Base-by-base conservation (phyloP, 805 yeast species). In the Metschnikowia anglica region DNA sequence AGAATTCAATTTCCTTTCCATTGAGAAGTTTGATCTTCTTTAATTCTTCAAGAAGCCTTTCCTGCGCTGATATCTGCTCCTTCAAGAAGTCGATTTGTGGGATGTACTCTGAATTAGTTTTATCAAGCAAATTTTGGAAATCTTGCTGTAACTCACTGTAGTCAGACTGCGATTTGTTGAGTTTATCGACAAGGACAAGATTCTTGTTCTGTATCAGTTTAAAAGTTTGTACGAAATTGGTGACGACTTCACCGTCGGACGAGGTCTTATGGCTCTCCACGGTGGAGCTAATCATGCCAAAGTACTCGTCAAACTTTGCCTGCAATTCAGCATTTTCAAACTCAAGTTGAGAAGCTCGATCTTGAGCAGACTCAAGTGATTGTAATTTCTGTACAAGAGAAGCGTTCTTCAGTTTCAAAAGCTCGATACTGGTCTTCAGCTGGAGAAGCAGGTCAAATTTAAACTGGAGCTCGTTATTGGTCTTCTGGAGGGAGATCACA, bases 1-100 rank as follows among this genome's bases (percentile, higher is more conserved):
- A 62, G 44, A 80, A 71, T 41, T 72, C 77, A 21, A 81, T 73
- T 54, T 85, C 90, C 47, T 77, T 79, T 18, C 65, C 54, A n/a
- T 81, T 74, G 32, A 83, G 62, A 2, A 65, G 54, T 39, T 71
- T 71, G 44, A 80, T 82, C 40, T 76, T 73, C 37, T 78, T 77
- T 5, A 77, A 56, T 42, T 81, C 61, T 46, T 60, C 57, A 12
- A 66, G 50, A 13, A 46, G 38, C 5, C 49, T 48, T 5, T 58
- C 53, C 35, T 55, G 58, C 1, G 34, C 13, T 1, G 43, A 19
- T 4, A 48, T 5, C 15, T 51, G 48, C 4, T 44, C 39, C n/a
- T 49, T 43, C 29, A 61, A 44, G 1, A 41, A 21, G 1, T 42
- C 33, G 3, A 55, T 43, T 25, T 53, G 48, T 12, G 53, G 54